Conservation (phyloP, 2,329 filamentous ascomycete species). For the Cladosporium cucumerinum region DNA sequence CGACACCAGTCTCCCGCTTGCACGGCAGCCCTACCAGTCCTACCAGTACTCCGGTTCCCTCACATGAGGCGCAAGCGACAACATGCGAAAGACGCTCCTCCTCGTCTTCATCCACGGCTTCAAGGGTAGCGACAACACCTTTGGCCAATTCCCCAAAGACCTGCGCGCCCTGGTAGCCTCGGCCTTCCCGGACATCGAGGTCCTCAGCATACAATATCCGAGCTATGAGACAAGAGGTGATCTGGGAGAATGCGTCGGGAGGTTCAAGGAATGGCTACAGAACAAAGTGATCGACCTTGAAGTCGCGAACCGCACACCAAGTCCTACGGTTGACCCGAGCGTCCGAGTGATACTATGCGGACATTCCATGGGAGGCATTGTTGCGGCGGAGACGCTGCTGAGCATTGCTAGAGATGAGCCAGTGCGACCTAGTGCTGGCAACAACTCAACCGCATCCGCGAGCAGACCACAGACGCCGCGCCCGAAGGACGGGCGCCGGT, state of each 20-base stretch:
- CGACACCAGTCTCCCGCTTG: neutral
- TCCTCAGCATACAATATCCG: conserved; percentile 70
- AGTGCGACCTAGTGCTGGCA: conserved; percentile 18
- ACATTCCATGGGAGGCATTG: conserved; percentile 88
- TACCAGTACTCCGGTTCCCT: neutral
- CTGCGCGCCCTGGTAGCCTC: conserved; percentile 62
- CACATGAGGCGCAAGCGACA: neutral
- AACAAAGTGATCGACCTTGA: conserved; percentile 94
- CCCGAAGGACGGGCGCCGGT: neutral
- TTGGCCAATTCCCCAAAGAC: conserved; percentile 71
- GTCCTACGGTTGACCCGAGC: conserved; percentile 80
- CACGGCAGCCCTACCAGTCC: neutral
- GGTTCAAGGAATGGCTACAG: conserved; percentile 79
- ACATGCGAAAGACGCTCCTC: conserved; percentile 68
- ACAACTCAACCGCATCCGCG: conserved; percentile 5
- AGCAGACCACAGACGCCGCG: conserved; percentile 14
- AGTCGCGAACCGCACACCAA: conserved; percentile 73
- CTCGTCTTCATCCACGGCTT: conserved; percentile 87
- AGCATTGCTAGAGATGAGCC: conserved; percentile 66
- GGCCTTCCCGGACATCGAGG: conserved; percentile 65
- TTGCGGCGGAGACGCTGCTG: conserved; percentile 83
- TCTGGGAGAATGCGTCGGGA: conserved; percentile 64
- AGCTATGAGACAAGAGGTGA: conserved; percentile 80
- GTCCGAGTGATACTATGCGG: conserved; percentile 79
- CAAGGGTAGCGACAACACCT: conserved; percentile 79